Base-by-base conservation (phyloP, 805 yeast species). In the Kuraishia ogatae region DNA sequence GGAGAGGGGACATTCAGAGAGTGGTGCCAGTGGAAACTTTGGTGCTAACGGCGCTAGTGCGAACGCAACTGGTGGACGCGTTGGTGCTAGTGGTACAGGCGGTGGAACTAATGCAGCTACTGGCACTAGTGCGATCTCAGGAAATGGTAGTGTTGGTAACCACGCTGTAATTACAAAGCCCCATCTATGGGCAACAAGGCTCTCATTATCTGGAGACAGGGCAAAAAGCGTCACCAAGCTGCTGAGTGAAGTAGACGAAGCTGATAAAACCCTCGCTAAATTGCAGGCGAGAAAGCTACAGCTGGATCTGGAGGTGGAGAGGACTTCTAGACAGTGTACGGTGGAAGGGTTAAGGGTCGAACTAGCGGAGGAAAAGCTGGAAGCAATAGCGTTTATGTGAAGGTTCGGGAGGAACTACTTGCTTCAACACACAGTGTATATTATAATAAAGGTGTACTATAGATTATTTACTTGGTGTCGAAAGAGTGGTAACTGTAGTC, bases 281-380 rank as follows among this genome's bases (percentile, higher is more conserved):
- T 46, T 51, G 49, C 47, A 29, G 20, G 26, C 24, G 49, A 51
- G 28, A n/a, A 29, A n/a, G 47, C 20, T 51, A 11, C 23, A 29
- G 50, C 2, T 48, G n/a, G 55, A 53, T 39, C 26, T 28, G 52
- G 17, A 48, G 48, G 29, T 48, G 28, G 52, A 53, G 47, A 21
- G 24, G n/a, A 17, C 35, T n/a, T 73, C 74, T 3, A 72, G 61
- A 26, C 39, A 22, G 23, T 43, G 49, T n/a, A 35, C 3, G 2
- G 50, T 52, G n/a, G 78, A 75, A 54, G 71, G 63, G 20, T 58
- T 72, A 46, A 68, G 70, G 56, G 74, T 67, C 7, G 68, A 67
- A 53, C 53, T 72, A n/a, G 66, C 74, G 35, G 76, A 67, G 50
- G 83, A 80, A 57, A 78, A 78, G 60, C 66, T 80, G 49, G 83